phyloP scores from a whole-genome alignment of 2,329 filamentous ascomycete species.

The Colletotrichum caudatum region DNA sequence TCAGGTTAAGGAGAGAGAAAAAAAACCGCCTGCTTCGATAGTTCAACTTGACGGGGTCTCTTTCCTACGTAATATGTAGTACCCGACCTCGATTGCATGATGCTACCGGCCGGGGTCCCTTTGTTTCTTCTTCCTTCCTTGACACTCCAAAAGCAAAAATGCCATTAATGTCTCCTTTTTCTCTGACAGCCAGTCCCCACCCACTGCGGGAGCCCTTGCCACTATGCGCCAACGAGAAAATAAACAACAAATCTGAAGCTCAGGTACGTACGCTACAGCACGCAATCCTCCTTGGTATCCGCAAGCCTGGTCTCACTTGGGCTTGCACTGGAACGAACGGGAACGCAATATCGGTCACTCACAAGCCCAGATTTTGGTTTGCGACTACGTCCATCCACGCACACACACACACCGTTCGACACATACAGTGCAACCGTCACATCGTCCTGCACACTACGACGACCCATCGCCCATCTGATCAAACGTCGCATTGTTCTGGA shows the following conservation, averaged over 20 bases:
- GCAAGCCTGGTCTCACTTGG: slow-evolving; percentile 5
- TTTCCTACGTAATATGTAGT: neutral
- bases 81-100: neutral
- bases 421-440: slow-evolving; percentile 35
- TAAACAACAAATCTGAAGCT: slow-evolving; percentile 10
- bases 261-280: slow-evolving; percentile 9
- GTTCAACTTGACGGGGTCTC: neutral
- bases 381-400: slow-evolving; percentile 2
- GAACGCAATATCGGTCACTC: slow-evolving; percentile 5
- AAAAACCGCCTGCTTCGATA: slow-evolving; percentile 8
- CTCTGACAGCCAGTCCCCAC: slow-evolving; percentile 1
- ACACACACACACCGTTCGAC: slow-evolving; percentile 2
- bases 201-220: slow-evolving; percentile 3
- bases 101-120: slow-evolving; percentile 12
- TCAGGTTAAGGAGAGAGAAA: too few relatives aligned
- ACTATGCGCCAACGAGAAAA: slow-evolving; percentile 18
- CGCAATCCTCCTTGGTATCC: slow-evolving; percentile 19
- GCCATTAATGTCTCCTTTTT: slow-evolving; percentile 9
- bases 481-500: slow-evolving; percentile 10
- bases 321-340: neutral
- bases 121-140: slow-evolving; percentile 24
- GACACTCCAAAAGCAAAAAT: slow-evolving; percentile 22
- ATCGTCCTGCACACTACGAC: slow-evolving; percentile 28
- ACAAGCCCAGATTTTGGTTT: neutral
- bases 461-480: slow-evolving; percentile 18